Evolutionary conservation across 1,284 basidiomycete species (phyloP), one percentile per base, ranked within the genome.

Genomic region (Leccinum fuscescens): DNA sequence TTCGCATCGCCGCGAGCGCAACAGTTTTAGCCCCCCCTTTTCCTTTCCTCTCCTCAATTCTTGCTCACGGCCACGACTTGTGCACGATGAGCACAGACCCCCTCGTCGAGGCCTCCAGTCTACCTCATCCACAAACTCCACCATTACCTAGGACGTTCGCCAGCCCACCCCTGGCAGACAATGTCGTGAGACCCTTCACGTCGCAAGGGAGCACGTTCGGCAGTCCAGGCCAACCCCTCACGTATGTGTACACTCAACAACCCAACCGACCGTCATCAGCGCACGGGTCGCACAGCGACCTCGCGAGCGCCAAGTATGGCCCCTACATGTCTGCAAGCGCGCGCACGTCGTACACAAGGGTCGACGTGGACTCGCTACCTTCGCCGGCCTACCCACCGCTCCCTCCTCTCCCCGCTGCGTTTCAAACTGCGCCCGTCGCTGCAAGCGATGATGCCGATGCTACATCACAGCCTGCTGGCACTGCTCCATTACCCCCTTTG

Each of bases 261-360:
- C 48, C 54, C 44, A 59, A 74, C 20, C 63, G 63, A 2, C 72
- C 66, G n/a, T 64, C 63, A 3, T 57, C 67, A 2, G 67, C 33
- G 37, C 61, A 53, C 9, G 59, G 59, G 6, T 56, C 62, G 14
- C 53, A 58, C 4, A 20, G 12, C 4, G 58, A 61, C 35, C 46
- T 55, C 3, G 27, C 55, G 9, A 31, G 33, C 6, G 17, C 57
- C 51, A 54, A 54, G 6, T 37, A 57, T 8, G 61, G 65, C 7
- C 70, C 69, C 14, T 74, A 74, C 51, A 33, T 57, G 6, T 70
- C 73, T 8, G 67, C 73, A 22, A 74, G 73, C 24, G 73, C 70
- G 0, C 69, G 73, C 0, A 72, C 73, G 3, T 74, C 72, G 5
- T 74, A 72, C 27, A 72, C 70, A 0, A 66, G 68, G 11, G 70